Conservation (phyloP, 768 basidiomycete genomes). For the Mycena sanguinolenta region DNA sequence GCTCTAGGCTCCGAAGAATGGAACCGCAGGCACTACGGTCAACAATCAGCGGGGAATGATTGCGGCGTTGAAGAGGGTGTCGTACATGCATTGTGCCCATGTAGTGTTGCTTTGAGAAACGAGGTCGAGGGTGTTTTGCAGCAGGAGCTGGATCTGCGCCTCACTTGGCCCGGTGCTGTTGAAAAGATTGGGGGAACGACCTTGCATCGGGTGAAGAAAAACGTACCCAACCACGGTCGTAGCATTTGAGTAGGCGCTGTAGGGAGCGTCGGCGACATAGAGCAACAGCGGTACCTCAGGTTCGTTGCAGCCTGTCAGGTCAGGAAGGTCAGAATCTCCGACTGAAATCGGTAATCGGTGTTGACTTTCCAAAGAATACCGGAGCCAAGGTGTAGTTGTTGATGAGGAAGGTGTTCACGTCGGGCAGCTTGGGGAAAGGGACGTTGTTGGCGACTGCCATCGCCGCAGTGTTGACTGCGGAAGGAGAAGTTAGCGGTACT, state of each 20-base stretch:
- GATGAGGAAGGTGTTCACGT: constrained; percentile 24
- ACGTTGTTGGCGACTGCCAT: constrained; percentile 23
- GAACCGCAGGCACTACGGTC: constrained; percentile 24
- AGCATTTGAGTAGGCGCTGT: constrained; percentile 25
- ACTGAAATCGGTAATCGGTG: background rate
- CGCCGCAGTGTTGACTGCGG: constrained; percentile 20
- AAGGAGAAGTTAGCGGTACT: constrained; percentile 6
- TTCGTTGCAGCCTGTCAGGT: constrained; percentile 23
- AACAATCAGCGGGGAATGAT: constrained; percentile 12
- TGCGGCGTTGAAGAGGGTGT: background rate
- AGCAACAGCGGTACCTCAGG: constrained; percentile 24
- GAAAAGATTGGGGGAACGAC: background rate
- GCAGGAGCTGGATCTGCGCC: constrained; percentile 22
- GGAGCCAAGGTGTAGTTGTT: constrained; percentile 25
- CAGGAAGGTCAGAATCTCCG: constrained; percentile 12
- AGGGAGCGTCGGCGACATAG: constrained; percentile 22
- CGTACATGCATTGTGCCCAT: constrained; percentile 25
- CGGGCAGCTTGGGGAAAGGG: constrained; percentile 21
- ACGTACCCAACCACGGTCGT: constrained; percentile 12
- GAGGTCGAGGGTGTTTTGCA: constrained; percentile 26
- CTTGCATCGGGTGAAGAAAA: constrained; percentile 4
- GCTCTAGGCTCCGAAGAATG: constrained; percentile 25
- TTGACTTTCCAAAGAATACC: constrained; percentile 16
- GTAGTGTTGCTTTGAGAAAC: constrained; percentile 26
- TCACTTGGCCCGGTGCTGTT: constrained; percentile 19